Conservation (phyloP, 139 green algal species). For the Edaphochlamys debaryana region DNA sequence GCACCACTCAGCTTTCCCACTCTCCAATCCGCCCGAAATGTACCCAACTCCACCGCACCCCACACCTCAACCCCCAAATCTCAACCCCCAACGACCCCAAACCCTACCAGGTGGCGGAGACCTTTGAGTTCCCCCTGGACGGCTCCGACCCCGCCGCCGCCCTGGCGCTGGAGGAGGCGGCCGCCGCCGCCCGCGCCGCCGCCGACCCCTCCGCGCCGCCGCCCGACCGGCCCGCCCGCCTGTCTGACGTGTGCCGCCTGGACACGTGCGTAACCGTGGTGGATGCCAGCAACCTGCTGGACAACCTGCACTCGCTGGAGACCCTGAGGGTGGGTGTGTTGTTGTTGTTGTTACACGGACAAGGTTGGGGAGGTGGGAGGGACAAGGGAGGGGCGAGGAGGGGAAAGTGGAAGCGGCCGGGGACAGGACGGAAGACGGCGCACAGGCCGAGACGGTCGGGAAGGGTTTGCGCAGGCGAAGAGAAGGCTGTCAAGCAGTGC, state of each 20-base stretch:
- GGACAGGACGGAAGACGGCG: too few species aligned
- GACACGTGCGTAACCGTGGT: constrained; percentile 84
- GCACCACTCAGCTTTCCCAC: too few species aligned
- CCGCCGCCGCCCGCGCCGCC: neutral
- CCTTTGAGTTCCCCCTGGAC: constrained; percentile 63
- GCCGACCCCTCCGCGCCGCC: neutral
- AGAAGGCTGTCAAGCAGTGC: too few species aligned
- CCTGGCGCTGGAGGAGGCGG: constrained; percentile 28
- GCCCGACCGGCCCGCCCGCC: neutral
- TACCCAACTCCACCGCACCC: too few species aligned
- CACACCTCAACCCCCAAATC: too few species aligned
- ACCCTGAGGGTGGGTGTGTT: constrained; percentile 42
- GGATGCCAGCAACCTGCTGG: constrained; percentile 64
- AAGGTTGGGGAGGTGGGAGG: neutral
- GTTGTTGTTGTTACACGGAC: too few species aligned
- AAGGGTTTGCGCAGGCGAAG: too few species aligned
- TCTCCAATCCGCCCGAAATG: too few species aligned
- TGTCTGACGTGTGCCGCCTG: constrained; percentile 63
- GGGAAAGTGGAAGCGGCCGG: too few species aligned
- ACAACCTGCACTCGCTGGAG: constrained; percentile 59
- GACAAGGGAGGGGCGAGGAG: too few species aligned
- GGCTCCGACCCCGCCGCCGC: constrained; percentile 12
- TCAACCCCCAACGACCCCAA: too few species aligned
- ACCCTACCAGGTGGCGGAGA: constrained; percentile 80
- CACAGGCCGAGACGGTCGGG: too few species aligned